Evolutionary conservation across 78 protist species (phyloP).

Genomic region (Isochrysis galbana): DNA sequence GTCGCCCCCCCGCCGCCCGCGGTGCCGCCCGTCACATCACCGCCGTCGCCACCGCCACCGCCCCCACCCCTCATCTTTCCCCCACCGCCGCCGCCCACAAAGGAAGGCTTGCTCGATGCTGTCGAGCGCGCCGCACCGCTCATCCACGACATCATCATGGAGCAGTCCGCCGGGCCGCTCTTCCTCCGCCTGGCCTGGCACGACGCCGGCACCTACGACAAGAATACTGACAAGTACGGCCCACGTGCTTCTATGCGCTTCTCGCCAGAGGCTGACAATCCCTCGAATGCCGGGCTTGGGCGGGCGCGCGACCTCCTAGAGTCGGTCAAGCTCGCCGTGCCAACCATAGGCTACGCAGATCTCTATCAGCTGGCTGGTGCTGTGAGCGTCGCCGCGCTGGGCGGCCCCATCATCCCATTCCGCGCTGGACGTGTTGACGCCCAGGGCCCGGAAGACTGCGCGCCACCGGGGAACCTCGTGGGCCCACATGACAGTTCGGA

Average conservation of each 20-base stretch:
- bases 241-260: slow-evolving; percentile 64
- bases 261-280: slow-evolving; percentile 36
- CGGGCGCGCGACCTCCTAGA: background rate
- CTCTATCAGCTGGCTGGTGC: background rate
- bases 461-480: background rate
- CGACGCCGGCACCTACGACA: slow-evolving; percentile 67
- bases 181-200: slow-evolving; percentile 81
- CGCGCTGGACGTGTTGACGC: slow-evolving; percentile 14
- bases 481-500: background rate
- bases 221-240: slow-evolving; percentile 48
- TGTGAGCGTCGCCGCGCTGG: background rate
- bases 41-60: background rate
- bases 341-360: background rate
- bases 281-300: background rate
- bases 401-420: background rate
- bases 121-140: background rate
- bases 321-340: background rate
- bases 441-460: background rate
- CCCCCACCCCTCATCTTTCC: background rate
- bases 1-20: background rate
- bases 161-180: slow-evolving; percentile 35
- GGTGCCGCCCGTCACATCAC: background rate
- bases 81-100: background rate
- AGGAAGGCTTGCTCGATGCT: background rate
- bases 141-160: background rate